Conservation (phyloP, 352 stramenopile genomes). For the Globisporangium radiosum region DNA sequence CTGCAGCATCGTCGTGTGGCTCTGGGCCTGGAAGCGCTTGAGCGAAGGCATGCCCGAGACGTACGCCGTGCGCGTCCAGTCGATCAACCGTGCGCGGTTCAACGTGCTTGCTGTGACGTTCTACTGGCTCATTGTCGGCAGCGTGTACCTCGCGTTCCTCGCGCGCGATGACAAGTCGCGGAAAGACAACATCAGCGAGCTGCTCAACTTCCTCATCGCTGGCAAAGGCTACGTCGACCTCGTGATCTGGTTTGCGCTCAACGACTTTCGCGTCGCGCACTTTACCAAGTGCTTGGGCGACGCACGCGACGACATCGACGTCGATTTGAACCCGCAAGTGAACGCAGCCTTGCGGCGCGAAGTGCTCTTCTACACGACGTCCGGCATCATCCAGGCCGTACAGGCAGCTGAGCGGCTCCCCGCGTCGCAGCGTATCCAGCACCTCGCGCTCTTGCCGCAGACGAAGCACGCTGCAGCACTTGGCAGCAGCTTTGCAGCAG, state of each 20-base stretch:
- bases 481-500: slow-evolving; percentile 17
- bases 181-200: slow-evolving; percentile 52
- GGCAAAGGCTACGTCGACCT: slow-evolving; percentile 86
- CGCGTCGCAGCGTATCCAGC: slow-evolving; percentile 75
- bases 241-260: slow-evolving; percentile 86
- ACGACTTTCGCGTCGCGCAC: slow-evolving; percentile 77
- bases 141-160: slow-evolving; percentile 80
- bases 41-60: slow-evolving; percentile 86
- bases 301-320: slow-evolving; percentile 53
- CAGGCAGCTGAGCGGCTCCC: slow-evolving; percentile 68
- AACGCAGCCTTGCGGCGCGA: slow-evolving; percentile 82
- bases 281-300: slow-evolving; percentile 63
- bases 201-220: slow-evolving; percentile 85
- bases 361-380: slow-evolving; percentile 89
- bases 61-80: slow-evolving; percentile 78
- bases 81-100: slow-evolving; percentile 83
- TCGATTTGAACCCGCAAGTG: slow-evolving; percentile 84
- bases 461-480: slow-evolving; percentile 33
- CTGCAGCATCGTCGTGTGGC: slow-evolving; percentile 73
- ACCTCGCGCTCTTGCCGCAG: slow-evolving; percentile 76
- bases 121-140: slow-evolving; percentile 79
- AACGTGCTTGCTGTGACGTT: slow-evolving; percentile 85
- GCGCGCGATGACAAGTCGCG: slow-evolving; percentile 39
- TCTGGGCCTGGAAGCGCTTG: slow-evolving; percentile 83
- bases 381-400: slow-evolving; percentile 85